These are phyloP conservation scores for Micromonas commoda DNA, from an alignment of 139 green algal genomes.

Conservation along the genomic window DNA sequence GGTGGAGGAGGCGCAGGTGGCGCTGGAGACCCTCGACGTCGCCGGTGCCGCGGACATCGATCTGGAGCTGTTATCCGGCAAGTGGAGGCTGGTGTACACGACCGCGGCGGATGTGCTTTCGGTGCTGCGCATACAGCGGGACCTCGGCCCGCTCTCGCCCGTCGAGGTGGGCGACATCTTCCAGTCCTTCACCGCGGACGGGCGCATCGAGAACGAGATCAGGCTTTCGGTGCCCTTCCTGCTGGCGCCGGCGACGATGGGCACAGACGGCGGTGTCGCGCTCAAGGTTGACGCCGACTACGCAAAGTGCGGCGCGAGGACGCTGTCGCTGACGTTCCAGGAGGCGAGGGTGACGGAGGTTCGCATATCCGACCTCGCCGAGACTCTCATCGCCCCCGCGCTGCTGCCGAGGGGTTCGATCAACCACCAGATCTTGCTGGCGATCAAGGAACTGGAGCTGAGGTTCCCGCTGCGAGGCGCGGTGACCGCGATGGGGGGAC, in stretches of 20 bases:
- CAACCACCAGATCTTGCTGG: slow-evolving; percentile 9
- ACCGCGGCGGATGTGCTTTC: slow-evolving; percentile 15
- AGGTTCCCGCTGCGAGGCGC: slow-evolving; percentile 11
- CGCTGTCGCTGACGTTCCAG: slow-evolving; percentile 9
- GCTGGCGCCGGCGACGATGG: background rate
- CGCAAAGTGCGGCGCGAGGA: background rate
- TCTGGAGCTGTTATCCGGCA: background rate
- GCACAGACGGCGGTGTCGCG: background rate
- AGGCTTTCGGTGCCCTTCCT: background rate
- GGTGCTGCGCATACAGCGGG: background rate
- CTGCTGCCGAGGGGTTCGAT: slow-evolving; percentile 7
- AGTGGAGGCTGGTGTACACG: slow-evolving; percentile 21
- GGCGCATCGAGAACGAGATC: slow-evolving; percentile 13
- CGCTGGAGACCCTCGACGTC: background rate
- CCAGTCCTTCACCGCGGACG: slow-evolving; percentile 3
- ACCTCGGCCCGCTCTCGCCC: background rate
- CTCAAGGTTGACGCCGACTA: slow-evolving; percentile 9
- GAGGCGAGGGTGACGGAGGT: slow-evolving; percentile 22
- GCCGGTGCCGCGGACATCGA: background rate
- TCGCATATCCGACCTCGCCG: background rate
- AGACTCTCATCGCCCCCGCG: slow-evolving; percentile 17
- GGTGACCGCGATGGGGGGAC: slow-evolving; percentile 12
- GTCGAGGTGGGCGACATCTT: slow-evolving; percentile 18
- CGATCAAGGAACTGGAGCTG: slow-evolving; percentile 17
- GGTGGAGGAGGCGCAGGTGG: background rate